phyloP scores from a whole-genome alignment of 2,329 filamentous ascomycete genomes.

The Venturia carpophila region DNA sequence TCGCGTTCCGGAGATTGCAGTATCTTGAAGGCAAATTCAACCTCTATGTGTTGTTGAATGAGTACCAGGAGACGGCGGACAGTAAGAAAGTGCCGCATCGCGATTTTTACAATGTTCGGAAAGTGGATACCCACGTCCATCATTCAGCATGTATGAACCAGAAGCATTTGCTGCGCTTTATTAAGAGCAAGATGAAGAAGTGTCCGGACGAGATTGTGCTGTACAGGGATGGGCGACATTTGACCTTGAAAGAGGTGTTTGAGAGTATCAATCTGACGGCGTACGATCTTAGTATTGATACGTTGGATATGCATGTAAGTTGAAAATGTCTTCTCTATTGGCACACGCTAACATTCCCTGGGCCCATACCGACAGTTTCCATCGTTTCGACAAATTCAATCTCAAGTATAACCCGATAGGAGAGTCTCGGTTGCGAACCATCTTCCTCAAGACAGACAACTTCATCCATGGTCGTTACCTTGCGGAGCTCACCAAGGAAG shows the following conservation, averaged over 20 bases:
- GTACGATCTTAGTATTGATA: conserved; percentile 97
- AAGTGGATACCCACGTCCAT: conserved; percentile 98
- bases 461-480: conserved; percentile 93
- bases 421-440: conserved; percentile 90
- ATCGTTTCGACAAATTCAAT: conserved; percentile 99
- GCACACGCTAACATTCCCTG: conserved; percentile 29
- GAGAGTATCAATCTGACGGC: conserved; percentile 95
- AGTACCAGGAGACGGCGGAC: conserved; percentile 96
- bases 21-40: conserved; percentile 98
- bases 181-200: conserved; percentile 99
- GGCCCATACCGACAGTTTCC: conserved; percentile 96
- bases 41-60: conserved; percentile 84
- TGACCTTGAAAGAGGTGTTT: conserved; percentile 90
- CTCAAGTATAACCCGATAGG: conserved; percentile 97
- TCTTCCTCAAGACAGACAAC: conserved; percentile 98
- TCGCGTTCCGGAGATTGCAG: conserved; percentile 87
- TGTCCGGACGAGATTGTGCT: conserved; percentile 89
- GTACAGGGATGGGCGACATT: conserved; percentile 81
- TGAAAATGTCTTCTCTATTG: background rate
- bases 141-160: conserved; percentile 99
- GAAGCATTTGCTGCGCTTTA: conserved; percentile 94
- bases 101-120: conserved; percentile 98
- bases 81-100: conserved; percentile 95
- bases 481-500: conserved; percentile 95
- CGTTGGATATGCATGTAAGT: conserved; percentile 92